Percentiles rank a stretch among this genome's conserved stretches.
phyloP scores from a whole-genome alignment of 352 stramenopile species.

The Phytophthora melonis region DNA sequence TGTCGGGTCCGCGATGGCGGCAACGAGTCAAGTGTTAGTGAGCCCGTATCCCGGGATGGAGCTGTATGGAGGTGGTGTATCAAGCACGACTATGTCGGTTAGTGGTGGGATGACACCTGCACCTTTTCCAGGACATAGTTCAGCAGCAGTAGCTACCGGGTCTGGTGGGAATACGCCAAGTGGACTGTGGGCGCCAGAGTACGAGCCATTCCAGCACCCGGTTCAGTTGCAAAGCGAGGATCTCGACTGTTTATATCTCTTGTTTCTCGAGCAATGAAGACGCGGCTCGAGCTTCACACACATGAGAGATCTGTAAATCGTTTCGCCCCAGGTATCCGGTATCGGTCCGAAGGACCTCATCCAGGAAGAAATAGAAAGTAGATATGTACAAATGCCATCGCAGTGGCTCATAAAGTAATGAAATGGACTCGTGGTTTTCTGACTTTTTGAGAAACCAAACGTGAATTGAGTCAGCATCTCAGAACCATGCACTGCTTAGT shows the following conservation, averaged over 20 bases:
- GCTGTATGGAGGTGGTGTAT: conserved; percentile 4
- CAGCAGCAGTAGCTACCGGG: background rate
- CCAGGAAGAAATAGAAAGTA: background rate
- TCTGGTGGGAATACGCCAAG: background rate
- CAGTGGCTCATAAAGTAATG: too few relatives aligned
- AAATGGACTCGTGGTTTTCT: too few relatives aligned
- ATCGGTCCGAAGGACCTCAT: too few relatives aligned
- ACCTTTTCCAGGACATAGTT: conserved; percentile 8
- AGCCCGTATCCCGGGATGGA: conserved; percentile 29
- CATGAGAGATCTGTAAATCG: too few relatives aligned
- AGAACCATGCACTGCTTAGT: too few relatives aligned
- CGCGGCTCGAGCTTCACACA: too few relatives aligned
- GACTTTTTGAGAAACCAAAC: too few relatives aligned
- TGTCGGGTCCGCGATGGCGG: conserved; percentile 2
- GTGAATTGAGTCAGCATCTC: too few relatives aligned
- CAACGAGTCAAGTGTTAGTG: conserved; percentile 16
- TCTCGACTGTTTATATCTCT: conserved; percentile 43
- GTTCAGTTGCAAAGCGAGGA: conserved; percentile 51
- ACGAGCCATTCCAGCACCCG: conserved; percentile 50
- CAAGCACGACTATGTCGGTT: background rate
- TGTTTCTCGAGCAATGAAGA: conserved; percentile 38
- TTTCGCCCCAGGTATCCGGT: too few relatives aligned
- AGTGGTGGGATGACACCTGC: conserved; percentile 7
- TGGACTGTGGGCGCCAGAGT: conserved; percentile 26
- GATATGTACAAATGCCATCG: too few relatives aligned